Evolutionary conservation across 2,329 filamentous ascomycete genomes (phyloP).

Genomic region (Pseudocercospora fijiensis): DNA sequence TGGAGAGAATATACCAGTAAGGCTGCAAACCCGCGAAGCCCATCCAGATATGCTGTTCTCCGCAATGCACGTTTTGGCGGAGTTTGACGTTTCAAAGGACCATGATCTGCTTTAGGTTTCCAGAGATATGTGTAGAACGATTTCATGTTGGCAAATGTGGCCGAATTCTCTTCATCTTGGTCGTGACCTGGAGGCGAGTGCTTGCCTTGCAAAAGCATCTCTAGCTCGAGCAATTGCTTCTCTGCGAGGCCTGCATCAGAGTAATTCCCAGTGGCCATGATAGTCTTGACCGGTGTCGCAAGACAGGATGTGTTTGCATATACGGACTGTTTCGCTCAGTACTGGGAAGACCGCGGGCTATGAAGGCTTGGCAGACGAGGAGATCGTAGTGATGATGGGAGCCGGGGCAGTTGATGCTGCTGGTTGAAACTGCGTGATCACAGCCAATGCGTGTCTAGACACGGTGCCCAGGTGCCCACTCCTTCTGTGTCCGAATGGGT

Average conservation of each 20-base stretch:
- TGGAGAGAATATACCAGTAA: constrained; percentile 66
- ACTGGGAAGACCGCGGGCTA: neutral
- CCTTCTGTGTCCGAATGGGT: no score
- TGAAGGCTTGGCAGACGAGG: neutral
- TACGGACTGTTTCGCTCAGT: neutral
- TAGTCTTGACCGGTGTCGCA: neutral
- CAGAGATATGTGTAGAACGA: neutral
- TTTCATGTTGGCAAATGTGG: neutral
- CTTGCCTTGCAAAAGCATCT: neutral
- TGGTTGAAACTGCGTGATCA: no score
- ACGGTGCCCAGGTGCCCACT: no score
- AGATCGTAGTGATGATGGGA: neutral
- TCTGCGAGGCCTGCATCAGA: constrained; percentile 5
- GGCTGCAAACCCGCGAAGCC: constrained; percentile 64
- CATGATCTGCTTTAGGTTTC: neutral
- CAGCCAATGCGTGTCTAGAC: no score
- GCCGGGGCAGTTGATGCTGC: no score
- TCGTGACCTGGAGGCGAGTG: neutral
- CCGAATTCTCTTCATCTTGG: neutral
- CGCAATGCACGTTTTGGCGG: constrained; percentile 23
- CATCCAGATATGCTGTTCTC: constrained; percentile 61
- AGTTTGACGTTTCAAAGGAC: neutral
- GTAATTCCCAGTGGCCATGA: neutral
- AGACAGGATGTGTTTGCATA: neutral
- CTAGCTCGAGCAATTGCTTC: constrained; percentile 10